Base-by-base conservation (phyloP, 1,139 yeast species). In the Keqinozyma sinolaborantium region DNA sequence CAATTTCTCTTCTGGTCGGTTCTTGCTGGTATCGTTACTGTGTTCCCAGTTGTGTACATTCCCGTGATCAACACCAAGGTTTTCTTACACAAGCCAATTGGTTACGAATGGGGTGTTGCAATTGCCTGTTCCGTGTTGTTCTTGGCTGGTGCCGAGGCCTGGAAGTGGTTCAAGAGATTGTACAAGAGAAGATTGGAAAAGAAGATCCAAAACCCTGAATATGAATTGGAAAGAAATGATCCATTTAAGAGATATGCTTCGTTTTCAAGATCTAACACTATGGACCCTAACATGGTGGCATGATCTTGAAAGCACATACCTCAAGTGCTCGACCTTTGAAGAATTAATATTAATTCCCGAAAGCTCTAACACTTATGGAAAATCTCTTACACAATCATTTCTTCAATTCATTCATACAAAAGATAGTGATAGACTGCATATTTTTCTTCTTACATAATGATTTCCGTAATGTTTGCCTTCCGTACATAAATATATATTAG, bases 1-100 rank as follows among this genome's bases (percentile, higher is more conserved):
- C 78, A 82, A 57, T 79, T 87, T 43, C 66, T 87, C 51, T 83
- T 86, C 61, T 86, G 94, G 92, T 84, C 95, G 0, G 78, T 87
- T 28, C 52, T 83, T 30, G 68, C 76, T 20, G 96, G 95, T 1
- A 75, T 83, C 44, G 55, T 74, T 11, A 69, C 88, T 2, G 82
- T 83, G 6, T 82, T 87, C 72, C 95, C 95, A 19, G 83, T 85
- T 23, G 76, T 86, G 25, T 86, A 86, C 58, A 86, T 87, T 45
- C 96, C 96, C 2, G 95, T 84, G 16, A 85, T 87, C 49, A 87
- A 87, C 56, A 64, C 70, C 33, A 73, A 75, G 42, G 95, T 87
- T 10, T 87, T 87, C 53, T 67, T 82, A 47, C 95, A 87, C 53
- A 70, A 63, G 9, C 78, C 83, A 4, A 84, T 86, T 41, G 73